Evolutionary conservation across 352 stramenopile species (phyloP), one percentile per base, ranked within the genome.

Genomic region (Globisporangium nodosum): DNA sequence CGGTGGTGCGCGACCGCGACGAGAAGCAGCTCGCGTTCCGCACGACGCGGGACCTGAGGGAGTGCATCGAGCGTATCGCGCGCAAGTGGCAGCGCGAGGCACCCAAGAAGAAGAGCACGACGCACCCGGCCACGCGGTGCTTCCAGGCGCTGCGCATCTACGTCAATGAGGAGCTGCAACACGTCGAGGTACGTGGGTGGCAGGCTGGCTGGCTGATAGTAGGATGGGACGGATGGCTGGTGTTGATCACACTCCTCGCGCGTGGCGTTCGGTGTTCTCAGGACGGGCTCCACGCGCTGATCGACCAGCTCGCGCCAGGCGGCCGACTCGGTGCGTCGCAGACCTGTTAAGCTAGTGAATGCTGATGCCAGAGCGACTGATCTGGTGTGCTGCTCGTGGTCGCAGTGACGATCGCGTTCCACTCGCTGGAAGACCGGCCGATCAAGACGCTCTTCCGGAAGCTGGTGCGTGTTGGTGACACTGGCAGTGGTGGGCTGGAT

Each of bases 111-210:
- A 43, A 21, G 33, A 68, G 1, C 24, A 27, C 57, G 39, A 73
- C 71, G n/a, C 84, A 91, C 48, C 79, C 84, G n/a, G 81, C 81
- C 5, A 91, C 84, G 21, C 69, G 73, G 15, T 88, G 82, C 60
- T 93, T 93, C 58, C 84, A 93, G 59, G 84, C 81, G 45, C 64
- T 93, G 53, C 81, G 84, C 15, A 91, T 93, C 56, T 74, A 84
- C 59, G 84, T 93, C 46, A 93, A 93, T 48, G 73, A 90, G 49
- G 84, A 93, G 58, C 78, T 93, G 33, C 58, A 76, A 15, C 84
- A 93, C 53, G 77, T 91, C 15, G 61, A 82, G 46, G 66, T 73
- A 30, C 37, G 52, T 27, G 50, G 18, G 1, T 27, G 24, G 24
- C 24, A 27, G 24, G 24, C 21, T 39, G 31, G 24, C 39, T 47